Conservation (phyloP, 1,284 basidiomycete species). For the Violaceomyces palustris region DNA sequence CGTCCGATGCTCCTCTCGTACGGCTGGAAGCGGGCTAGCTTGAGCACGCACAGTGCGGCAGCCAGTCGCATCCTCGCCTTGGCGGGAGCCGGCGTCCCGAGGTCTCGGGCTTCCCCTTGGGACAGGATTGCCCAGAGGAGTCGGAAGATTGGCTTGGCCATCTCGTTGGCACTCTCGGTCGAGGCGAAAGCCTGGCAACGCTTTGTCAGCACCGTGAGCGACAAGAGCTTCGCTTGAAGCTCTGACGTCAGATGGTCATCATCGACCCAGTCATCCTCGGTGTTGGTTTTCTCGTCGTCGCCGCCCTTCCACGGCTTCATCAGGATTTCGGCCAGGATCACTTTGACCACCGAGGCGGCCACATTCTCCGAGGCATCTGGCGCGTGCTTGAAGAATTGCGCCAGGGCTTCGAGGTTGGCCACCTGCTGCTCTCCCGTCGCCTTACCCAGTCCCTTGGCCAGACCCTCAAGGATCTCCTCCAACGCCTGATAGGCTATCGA, state of each 20-base stretch:
- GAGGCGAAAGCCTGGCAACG: conserved; percentile 28
- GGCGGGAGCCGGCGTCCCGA: conserved; percentile 29
- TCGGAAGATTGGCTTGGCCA: conserved; percentile 36
- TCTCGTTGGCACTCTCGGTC: conserved; percentile 18
- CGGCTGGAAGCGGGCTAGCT: conserved; percentile 64
- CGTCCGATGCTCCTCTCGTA: conserved; percentile 63
- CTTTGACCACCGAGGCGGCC: conserved; percentile 71
- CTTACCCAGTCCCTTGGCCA: conserved; percentile 61
- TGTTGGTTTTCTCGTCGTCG: too few species aligned
- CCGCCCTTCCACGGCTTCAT: conserved; percentile 25
- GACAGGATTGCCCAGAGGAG: conserved; percentile 31
- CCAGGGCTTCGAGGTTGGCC: conserved; percentile 67
- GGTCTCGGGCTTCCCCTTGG: conserved; percentile 27
- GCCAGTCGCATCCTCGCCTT: conserved; percentile 64
- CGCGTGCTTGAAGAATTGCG: conserved; percentile 67
- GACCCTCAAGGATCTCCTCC: conserved; percentile 56
- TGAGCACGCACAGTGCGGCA: conserved; percentile 74
- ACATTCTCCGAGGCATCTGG: conserved; percentile 71
- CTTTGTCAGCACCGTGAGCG: conserved; percentile 31
- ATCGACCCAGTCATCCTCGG: conserved; percentile 34
- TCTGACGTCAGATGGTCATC: conserved; percentile 20
- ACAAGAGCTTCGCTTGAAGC: conserved; percentile 27
- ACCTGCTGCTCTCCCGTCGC: conserved; percentile 61
- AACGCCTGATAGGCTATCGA: conserved; percentile 17
- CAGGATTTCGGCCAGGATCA: conserved; percentile 58